Conservation (phyloP, 805 yeast genomes). For the Yarrowia phangngaensis region DNA sequence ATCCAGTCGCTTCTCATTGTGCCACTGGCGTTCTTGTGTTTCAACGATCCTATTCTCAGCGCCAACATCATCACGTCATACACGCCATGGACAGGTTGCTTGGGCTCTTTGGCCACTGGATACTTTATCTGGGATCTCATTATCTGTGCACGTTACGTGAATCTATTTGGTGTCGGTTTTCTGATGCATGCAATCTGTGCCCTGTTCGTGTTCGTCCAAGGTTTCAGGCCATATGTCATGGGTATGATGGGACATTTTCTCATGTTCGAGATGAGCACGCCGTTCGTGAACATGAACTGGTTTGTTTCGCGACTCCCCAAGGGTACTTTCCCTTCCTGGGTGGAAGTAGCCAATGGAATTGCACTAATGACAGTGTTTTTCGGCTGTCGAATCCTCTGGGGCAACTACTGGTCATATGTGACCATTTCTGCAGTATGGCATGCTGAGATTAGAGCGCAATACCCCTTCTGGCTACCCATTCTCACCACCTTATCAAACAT, state of each 20-base stretch:
- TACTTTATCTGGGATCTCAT: constrained; percentile 87
- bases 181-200: constrained; percentile 82
- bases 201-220: constrained; percentile 60
- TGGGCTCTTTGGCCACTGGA: constrained; percentile 68
- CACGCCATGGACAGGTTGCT: constrained; percentile 72
- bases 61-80: constrained; percentile 60
- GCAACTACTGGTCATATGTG: constrained; percentile 61
- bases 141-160: constrained; percentile 61
- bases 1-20: constrained; percentile 68
- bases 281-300: constrained; percentile 94
- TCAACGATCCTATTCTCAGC: constrained; percentile 40
- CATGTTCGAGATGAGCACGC: constrained; percentile 83
- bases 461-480: constrained; percentile 49
- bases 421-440: constrained; percentile 6
- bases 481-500: constrained; percentile 56
- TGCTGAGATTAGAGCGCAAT: constrained; percentile 46
- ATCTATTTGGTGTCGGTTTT: constrained; percentile 76
- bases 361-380: constrained; percentile 67
- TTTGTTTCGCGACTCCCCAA: constrained; percentile 73
- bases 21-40: constrained; percentile 14
- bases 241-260: constrained; percentile 81
- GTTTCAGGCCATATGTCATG: constrained; percentile 70
- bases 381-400: constrained; percentile 78
- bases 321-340: constrained; percentile 53
- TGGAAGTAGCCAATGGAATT: constrained; percentile 67